A percentile compares a stretch with the other conserved stretches of the same genome.
phyloP scores from a whole-genome alignment of 2,329 filamentous ascomycete genomes.

The Bipolaris sorokiniana region DNA sequence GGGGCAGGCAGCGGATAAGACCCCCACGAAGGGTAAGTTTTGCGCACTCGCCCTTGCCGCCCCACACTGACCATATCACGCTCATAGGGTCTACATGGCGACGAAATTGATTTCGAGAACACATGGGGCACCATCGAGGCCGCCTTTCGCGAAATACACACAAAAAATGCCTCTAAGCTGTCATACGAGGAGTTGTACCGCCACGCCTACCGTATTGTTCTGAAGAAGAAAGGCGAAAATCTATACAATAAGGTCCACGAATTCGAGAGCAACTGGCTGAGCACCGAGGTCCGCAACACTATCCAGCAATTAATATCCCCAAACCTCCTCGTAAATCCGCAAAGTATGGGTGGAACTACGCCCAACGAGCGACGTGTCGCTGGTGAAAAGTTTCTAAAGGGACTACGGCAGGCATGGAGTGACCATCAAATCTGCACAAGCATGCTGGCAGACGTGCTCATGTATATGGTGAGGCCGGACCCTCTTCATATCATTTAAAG shows the following conservation, averaged over 20 bases:
- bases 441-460: constrained; percentile 94
- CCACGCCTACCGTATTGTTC: constrained; percentile 89
- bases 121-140: constrained; percentile 79
- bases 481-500: neutral
- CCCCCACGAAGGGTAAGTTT: constrained; percentile 70
- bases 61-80: constrained; percentile 19
- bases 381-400: constrained; percentile 81
- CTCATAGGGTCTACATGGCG: constrained; percentile 63
- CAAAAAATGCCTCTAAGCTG: constrained; percentile 84
- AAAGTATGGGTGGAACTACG: constrained; percentile 61
- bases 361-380: constrained; percentile 78
- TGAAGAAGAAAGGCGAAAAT: constrained; percentile 81
- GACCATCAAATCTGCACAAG: constrained; percentile 93
- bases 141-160: constrained; percentile 86
- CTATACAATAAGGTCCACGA: constrained; percentile 81
- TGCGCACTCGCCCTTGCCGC: constrained; percentile 2
- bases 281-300: constrained; percentile 70
- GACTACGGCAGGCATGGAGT: constrained; percentile 79
- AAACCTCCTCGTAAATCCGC: constrained; percentile 65
- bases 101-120: constrained; percentile 79
- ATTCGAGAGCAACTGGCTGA: constrained; percentile 84
- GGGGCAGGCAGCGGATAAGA: constrained; percentile 67
- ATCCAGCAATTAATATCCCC: constrained; percentile 75
- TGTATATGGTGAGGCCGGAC: constrained; percentile 76
- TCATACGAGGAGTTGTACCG: constrained; percentile 97